Evolutionary conservation across 257 asterid species (phyloP).

Genomic region (Ajuga chamaepitys): DNA sequence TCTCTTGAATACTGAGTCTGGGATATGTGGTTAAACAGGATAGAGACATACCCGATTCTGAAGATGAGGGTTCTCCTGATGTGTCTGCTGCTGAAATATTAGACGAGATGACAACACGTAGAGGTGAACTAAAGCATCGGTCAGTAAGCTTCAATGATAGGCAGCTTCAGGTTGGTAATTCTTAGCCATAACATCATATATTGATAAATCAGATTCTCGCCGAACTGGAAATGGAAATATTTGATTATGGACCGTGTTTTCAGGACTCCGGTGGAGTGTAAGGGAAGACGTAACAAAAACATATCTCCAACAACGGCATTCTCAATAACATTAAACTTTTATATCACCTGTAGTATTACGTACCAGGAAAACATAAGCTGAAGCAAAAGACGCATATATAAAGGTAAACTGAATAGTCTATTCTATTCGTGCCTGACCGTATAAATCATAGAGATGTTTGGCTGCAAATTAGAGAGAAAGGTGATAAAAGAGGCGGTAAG

Average conservation of each 20-base stretch:
- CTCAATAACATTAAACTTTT: too few relatives aligned
- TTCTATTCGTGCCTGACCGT: too few relatives aligned
- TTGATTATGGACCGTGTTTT: too few relatives aligned
- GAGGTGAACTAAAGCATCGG: slow-evolving; percentile 82
- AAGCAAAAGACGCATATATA: too few relatives aligned
- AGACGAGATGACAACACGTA: slow-evolving; percentile 71
- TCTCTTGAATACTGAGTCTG: not conserved
- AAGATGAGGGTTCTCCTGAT: slow-evolving; percentile 29
- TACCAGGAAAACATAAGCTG: too few relatives aligned
- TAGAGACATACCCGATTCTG: slow-evolving; percentile 21
- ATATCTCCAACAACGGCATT: not conserved
- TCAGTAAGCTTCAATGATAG: slow-evolving; percentile 63
- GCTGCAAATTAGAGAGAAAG: too few relatives aligned
- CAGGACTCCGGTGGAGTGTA: not conserved
- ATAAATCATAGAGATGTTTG: too few relatives aligned
- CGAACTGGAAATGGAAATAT: too few relatives aligned
- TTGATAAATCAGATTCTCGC: too few relatives aligned
- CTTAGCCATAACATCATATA: not conserved
- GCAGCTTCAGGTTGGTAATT: slow-evolving; percentile 45
- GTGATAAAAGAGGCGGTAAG: not conserved
- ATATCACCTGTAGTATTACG: too few relatives aligned
- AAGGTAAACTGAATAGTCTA: too few relatives aligned
- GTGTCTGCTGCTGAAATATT: slow-evolving; percentile 60
- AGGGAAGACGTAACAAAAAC: too few relatives aligned
- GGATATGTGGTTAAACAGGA: slow-evolving; percentile 35